Evolutionary conservation across 176 grass and related monocot genomes (phyloP).

Genomic region (Hyparrhenia diplandra): DNA sequence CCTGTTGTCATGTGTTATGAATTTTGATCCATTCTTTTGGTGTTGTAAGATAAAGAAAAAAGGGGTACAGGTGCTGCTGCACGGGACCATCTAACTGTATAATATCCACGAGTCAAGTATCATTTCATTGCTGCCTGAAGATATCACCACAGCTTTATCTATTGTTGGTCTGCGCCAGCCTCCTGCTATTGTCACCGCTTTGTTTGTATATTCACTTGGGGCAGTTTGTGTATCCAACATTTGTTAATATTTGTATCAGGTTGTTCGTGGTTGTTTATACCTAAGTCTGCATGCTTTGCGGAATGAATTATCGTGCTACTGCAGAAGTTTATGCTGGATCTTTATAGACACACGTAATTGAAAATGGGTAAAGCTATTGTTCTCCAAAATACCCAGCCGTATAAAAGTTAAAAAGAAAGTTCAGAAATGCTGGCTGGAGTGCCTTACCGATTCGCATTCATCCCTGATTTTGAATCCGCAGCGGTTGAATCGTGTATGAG

Average conservation of each 20-base stretch:
- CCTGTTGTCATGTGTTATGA: conserved; percentile 45
- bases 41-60: conserved; percentile 59
- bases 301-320: not conserved
- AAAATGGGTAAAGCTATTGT: not conserved
- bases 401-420: too few relatives aligned
- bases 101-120: conserved; percentile 13
- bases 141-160: not conserved
- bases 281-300: not conserved
- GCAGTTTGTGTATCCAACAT: not conserved
- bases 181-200: not conserved
- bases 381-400: too few relatives aligned
- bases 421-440: too few relatives aligned
- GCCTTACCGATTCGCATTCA: too few relatives aligned
- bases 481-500: too few relatives aligned
- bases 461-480: too few relatives aligned
- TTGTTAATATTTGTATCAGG: not conserved
- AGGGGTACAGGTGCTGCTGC: conserved; percentile 20
- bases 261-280: too few relatives aligned
- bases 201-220: not conserved
- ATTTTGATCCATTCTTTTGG: conserved; percentile 83
- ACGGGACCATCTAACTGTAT: conserved; percentile 23
- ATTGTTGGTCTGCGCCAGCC: not conserved
- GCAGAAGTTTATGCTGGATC: not conserved
- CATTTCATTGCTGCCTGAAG: not conserved
- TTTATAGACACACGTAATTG: not conserved